Conservation (phyloP, 2,329 filamentous ascomycete genomes). For the Nothopassalora personata region DNA sequence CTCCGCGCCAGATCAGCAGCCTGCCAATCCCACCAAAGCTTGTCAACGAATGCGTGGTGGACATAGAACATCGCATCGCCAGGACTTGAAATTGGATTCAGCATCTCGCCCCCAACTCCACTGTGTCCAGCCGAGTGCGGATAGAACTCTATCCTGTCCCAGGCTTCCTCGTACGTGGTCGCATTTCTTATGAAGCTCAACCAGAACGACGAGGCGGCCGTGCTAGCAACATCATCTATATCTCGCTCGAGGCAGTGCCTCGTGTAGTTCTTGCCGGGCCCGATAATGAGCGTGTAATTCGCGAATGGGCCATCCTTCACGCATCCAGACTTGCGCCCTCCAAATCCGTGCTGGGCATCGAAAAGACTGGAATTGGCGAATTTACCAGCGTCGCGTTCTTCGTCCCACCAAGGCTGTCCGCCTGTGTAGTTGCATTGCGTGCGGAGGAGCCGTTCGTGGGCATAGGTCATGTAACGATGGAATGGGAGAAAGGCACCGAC, state of each 20-base stretch:
- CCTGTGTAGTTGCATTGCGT: constrained; percentile 41
- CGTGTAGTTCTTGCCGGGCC: not conserved
- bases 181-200: not conserved
- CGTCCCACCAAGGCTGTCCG: constrained; percentile 2
- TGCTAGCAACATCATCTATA: constrained; percentile 2
- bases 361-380: not conserved
- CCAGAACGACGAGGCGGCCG: not conserved
- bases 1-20: constrained; percentile 1
- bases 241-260: not conserved
- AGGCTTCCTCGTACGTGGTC: not conserved
- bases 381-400: not conserved
- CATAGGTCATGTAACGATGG: constrained; percentile 41
- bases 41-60: constrained; percentile 12
- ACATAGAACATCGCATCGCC: constrained; percentile 13
- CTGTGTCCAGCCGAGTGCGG: constrained; percentile 2
- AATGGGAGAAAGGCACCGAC: constrained; percentile 33
- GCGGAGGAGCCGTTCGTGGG: constrained; percentile 38
- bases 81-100: constrained; percentile 5
- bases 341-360: not conserved
- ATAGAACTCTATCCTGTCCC: too few relatives aligned
- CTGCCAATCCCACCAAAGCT: constrained; percentile 15
- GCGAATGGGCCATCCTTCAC: not conserved
- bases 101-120: constrained; percentile 1
- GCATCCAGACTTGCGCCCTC: too few relatives aligned
- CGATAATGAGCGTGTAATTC: not conserved